Conservation (phyloP, 2,329 filamentous ascomycete species). For the Didymella arachidicola region DNA sequence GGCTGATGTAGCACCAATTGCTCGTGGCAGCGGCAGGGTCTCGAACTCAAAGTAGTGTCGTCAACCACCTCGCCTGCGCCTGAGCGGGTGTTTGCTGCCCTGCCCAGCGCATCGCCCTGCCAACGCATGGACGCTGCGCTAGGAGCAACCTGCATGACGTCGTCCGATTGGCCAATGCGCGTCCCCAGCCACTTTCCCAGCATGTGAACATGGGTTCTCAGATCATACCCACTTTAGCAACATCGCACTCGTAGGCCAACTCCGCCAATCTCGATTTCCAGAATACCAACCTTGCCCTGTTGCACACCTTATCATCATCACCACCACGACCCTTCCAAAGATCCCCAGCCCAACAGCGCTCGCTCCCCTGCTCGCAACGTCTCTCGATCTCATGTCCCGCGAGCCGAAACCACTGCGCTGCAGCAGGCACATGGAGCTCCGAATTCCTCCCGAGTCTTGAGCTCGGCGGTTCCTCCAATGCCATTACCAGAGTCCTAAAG, state of each 20-base stretch:
- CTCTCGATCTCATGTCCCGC: slow-evolving; percentile 13
- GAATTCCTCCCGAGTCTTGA: slow-evolving; percentile 6
- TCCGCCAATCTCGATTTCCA: slow-evolving; percentile 1
- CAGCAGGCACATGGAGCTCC: slow-evolving; percentile 18
- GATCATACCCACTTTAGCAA: neutral
- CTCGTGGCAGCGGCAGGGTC: slow-evolving; percentile 11
- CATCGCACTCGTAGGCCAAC: neutral
- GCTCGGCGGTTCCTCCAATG: slow-evolving; percentile 4
- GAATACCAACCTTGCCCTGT: slow-evolving; percentile 6
- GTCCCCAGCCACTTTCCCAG: neutral
- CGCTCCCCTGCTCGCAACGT: slow-evolving; percentile 5
- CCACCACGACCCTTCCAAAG: slow-evolving; percentile 4
- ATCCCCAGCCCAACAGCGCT: slow-evolving; percentile 1
- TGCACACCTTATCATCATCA: slow-evolving; percentile 5
- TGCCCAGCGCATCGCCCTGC: slow-evolving; percentile 3
- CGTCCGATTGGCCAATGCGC: slow-evolving; percentile 17
- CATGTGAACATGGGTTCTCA: slow-evolving; percentile 15
- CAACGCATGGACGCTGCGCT: slow-evolving; percentile 10
- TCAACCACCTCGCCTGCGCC: slow-evolving; percentile 14
- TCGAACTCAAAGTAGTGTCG: slow-evolving; percentile 13
- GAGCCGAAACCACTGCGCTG: slow-evolving; percentile 16
- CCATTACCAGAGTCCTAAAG: slow-evolving; percentile 2
- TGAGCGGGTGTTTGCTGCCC: slow-evolving; percentile 16
- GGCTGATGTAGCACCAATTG: slow-evolving; percentile 16
- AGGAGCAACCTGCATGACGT: slow-evolving; percentile 15